A percentile compares a stretch with the other conserved stretches of the same genome.
These are phyloP conservation scores for Colletotrichum siamense DNA, from an alignment of 2,329 filamentous ascomycete genomes.

Conservation along the genomic window DNA sequence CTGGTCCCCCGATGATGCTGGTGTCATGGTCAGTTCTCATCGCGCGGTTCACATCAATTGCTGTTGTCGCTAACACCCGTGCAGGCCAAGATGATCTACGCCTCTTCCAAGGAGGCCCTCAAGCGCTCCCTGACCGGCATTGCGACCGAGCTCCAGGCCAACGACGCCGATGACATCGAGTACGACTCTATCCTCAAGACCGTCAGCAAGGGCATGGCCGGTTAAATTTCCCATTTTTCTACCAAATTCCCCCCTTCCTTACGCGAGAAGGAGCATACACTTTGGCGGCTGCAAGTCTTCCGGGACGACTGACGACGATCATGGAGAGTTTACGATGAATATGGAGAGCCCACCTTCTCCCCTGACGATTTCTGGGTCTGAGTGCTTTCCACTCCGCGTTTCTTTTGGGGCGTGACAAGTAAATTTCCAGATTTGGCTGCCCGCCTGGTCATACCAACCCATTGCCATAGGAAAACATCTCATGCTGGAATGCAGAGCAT, in stretches of 20 bases:
- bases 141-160: slow-evolving; percentile 81
- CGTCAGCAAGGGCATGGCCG: slow-evolving; percentile 67
- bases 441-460: slow-evolving; percentile 34
- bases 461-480: slow-evolving; percentile 30
- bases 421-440: slow-evolving; percentile 37
- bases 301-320: slow-evolving; percentile 27
- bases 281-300: slow-evolving; percentile 25
- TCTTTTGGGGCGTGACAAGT: slow-evolving; percentile 33
- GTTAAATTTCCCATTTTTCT: slow-evolving; percentile 36
- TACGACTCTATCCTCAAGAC: slow-evolving; percentile 72
- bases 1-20: slow-evolving; percentile 83
- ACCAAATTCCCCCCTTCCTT: slow-evolving; percentile 8
- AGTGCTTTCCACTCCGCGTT: slow-evolving; percentile 20
- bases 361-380: slow-evolving; percentile 15
- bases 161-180: slow-evolving; percentile 84
- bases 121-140: slow-evolving; percentile 81
- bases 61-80: slow-evolving; percentile 3
- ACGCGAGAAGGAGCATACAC: slow-evolving; percentile 24
- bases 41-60: neutral
- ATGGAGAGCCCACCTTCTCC: slow-evolving; percentile 24
- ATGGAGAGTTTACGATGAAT: slow-evolving; percentile 29
- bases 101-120: slow-evolving; percentile 85
- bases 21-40: slow-evolving; percentile 68
- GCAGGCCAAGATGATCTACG: slow-evolving; percentile 89
- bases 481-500: slow-evolving; percentile 33